Evolutionary conservation across 1,284 basidiomycete species (phyloP), one percentile per base, ranked within the genome.

Genomic region (Salmacisia buchloeana): DNA sequence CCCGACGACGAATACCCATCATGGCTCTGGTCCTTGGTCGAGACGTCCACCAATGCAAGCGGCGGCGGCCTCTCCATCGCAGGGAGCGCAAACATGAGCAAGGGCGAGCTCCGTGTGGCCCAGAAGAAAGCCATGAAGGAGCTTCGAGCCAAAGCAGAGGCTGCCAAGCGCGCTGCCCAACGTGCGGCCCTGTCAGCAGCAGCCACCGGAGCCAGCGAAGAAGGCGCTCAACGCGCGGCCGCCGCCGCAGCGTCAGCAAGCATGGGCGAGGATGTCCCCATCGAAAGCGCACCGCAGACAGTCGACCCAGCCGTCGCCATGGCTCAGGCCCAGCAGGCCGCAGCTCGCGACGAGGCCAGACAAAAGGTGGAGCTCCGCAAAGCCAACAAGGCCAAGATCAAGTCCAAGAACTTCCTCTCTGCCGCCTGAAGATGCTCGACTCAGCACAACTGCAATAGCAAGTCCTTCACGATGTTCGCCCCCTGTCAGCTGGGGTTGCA

Each of bases 1-100:
- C 83, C 89, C 2, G 93, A 97, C 80, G 86, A 89, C 39, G 86
- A 89, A 73, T 96, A 97, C 80, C 93, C 93, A 1, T 78, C 85
- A 3, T 96, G 93, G 93, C 81, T 97, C 49, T 97, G 92, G 91
- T 87, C 84, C 25, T 78, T 93, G 46, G 81, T 91, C 9, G 78
- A 77, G 33, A 74, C 75, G 43, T 68, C 73, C 0, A 67, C 69
- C 5, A 68, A 70, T 45, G 62, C 65, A 2, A 66, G 68, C 12
- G 62, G 64, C 12, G 73, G 73, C 7, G 68, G 72, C 13, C 65
- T 75, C 12, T 64, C 69, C 9, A 69, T 69, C 18, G 69, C 72
- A 38, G 73, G 73, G 41, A 70, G 72, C 54, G 74, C 72, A 1
- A 72, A 72, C 31, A 72, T 77, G 72, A 72, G 71, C 2, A 77